These are phyloP conservation scores for Cladophialophora carrionii DNA, from an alignment of 2,329 filamentous ascomycete genomes.

Conservation along the genomic window DNA sequence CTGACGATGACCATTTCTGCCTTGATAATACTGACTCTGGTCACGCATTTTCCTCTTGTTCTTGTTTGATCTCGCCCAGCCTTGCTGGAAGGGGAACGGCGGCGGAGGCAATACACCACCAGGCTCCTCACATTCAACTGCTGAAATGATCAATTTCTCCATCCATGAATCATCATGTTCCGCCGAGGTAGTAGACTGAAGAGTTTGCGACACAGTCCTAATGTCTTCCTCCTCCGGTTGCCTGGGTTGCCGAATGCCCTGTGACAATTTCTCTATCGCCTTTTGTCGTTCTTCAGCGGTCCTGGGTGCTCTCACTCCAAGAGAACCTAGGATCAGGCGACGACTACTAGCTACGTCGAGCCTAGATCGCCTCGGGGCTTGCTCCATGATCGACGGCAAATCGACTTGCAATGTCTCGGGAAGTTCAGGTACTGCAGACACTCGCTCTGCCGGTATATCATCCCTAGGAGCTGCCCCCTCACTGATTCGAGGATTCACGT, in stretches of 20 bases:
- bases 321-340: slow-evolving; percentile 71
- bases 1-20: slow-evolving; percentile 39
- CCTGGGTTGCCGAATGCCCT: slow-evolving; percentile 39
- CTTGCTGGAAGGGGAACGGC: slow-evolving; percentile 85
- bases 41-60: slow-evolving; percentile 29
- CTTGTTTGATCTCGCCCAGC: slow-evolving; percentile 61
- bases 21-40: slow-evolving; percentile 27
- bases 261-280: slow-evolving; percentile 60
- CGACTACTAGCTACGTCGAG: slow-evolving; percentile 66
- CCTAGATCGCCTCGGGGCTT: slow-evolving; percentile 44
- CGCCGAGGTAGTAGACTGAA: slow-evolving; percentile 51
- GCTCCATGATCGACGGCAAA: slow-evolving; percentile 2
- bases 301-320: slow-evolving; percentile 71
- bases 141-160: slow-evolving; percentile 71
- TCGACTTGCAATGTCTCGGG: slow-evolving; percentile 9
- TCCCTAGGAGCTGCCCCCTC: neutral
- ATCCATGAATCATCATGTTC: slow-evolving; percentile 63
- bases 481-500: slow-evolving; percentile 1
- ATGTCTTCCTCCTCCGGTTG: slow-evolving; percentile 1
- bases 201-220: slow-evolving; percentile 6
- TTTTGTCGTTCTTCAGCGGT: slow-evolving; percentile 68
- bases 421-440: slow-evolving; percentile 4
- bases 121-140: slow-evolving; percentile 81
- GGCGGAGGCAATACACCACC: slow-evolving; percentile 71
- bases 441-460: neutral